Evolutionary conservation across 1,284 basidiomycete genomes (phyloP), one percentile per base, ranked within the genome.

Genomic region (Thelephora terrestris): DNA sequence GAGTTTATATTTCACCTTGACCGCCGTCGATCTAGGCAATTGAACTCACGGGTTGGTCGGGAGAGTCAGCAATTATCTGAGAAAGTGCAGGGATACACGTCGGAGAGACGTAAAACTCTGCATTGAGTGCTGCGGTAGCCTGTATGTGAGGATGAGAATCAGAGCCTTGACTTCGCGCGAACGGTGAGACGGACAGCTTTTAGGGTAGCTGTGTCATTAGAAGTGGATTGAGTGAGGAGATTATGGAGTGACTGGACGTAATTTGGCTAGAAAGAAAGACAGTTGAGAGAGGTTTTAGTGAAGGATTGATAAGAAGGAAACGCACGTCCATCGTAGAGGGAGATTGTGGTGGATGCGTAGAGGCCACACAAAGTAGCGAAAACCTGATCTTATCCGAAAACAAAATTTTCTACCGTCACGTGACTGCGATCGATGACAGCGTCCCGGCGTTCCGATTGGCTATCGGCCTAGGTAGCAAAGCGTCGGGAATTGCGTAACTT

Each of bases 101-200:
- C 16, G 92, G 78, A 62, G 85, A 82, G 71, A 91, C 94, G 79
- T 92, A 97, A 72, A 81, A 96, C 48, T 92, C 84, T 55, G 81
- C 82, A 68, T 94, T 95, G 50, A 99, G 75, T 58, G 84, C 79
- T 17, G 91, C 79, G 14, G 95, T 99, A 6, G 95, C 94, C 91
- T 96, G 57, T 47, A 14, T 54, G 47, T 17, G 34, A 36, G 37
- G 9, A 36, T 2, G 38, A 34, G 48, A 47, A 45, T 21, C 43
- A 48, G 47, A 53, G 21, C 37, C 48, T 10, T 20, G 32, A n/a
- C 36, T 25, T 36, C 51, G 35, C 46, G 14, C 20, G 36, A 23
- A 50, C 39, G 39, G 34, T 29, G 23, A 50, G 43, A 54, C 89
- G 63, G 67, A 94, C 91, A 60, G 84, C 78, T 73, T 95, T 94